A percentile compares a stretch with the other conserved stretches of the same genome.
Evolutionary conservation across 2,329 filamentous ascomycete genomes (phyloP).

Genomic region (Penicillium sp.): DNA sequence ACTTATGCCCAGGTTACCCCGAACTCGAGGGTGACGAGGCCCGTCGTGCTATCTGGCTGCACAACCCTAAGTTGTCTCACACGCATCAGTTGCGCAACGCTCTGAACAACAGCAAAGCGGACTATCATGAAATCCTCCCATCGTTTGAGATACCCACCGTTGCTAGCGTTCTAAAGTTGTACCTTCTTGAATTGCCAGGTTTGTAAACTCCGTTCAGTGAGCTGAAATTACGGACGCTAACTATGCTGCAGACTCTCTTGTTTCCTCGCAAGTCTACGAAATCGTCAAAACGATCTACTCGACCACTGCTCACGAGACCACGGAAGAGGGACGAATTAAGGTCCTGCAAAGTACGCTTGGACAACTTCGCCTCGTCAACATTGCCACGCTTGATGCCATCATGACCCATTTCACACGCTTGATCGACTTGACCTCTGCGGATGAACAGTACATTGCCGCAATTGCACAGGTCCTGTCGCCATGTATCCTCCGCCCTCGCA

Average conservation of each 20-base stretch:
- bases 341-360: slow-evolving; percentile 95
- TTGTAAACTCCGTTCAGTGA: too few relatives aligned
- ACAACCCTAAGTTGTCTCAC: slow-evolving; percentile 81
- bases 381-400: slow-evolving; percentile 95
- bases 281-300: slow-evolving; percentile 97
- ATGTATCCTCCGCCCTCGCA: slow-evolving; percentile 82
- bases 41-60: slow-evolving; percentile 86
- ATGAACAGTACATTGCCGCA: slow-evolving; percentile 76
- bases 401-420: slow-evolving; percentile 97
- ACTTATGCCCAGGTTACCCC: slow-evolving; percentile 66
- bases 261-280: slow-evolving; percentile 97
- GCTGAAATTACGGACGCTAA: not conserved
- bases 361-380: slow-evolving; percentile 92
- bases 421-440: slow-evolving; percentile 93
- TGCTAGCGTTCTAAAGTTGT: slow-evolving; percentile 88
- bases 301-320: slow-evolving; percentile 72
- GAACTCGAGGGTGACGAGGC: slow-evolving; percentile 96
- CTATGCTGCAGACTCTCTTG: slow-evolving; percentile 75
- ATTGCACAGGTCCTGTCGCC: slow-evolving; percentile 76
- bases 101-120: slow-evolving; percentile 83
- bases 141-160: slow-evolving; percentile 94
- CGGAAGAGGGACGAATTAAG: slow-evolving; percentile 76
- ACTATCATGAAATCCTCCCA: slow-evolving; percentile 72
- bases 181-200: slow-evolving; percentile 92
- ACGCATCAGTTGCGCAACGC: slow-evolving; percentile 79